Evolutionary conservation across 306 rosid genomes (phyloP), one percentile per base, ranked within the genome.

Genomic region (Cucurbita ficifolia): DNA sequence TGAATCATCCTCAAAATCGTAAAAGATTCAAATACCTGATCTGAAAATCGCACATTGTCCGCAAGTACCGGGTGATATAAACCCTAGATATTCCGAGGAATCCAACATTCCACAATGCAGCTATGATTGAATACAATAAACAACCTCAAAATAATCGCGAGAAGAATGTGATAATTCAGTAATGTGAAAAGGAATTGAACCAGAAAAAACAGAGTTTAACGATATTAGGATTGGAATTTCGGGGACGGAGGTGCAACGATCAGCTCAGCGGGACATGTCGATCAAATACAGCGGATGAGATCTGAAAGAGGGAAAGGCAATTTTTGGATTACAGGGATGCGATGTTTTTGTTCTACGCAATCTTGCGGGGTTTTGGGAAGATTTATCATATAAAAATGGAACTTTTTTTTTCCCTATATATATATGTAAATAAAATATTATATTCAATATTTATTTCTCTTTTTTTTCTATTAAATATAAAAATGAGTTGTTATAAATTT

Each of bases 281-380:
- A 58, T 17, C 63, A 61, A 61, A 36, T 36, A 22, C 46, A 14
- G 70, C 29, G 48, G 24, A 38, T 39, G 50, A 39, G 70, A 63
- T 63, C 70, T n/a, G 70, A 63, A n/a, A 63, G 70, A 63, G 70
- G 70, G 70, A 39, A 63, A 63, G 70, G 70, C 70, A 10, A 10
- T 18, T 38, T 62, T 38, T 39, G 16, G 29, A 16, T 38, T 38
- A 63, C 29, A 22, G 21, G 48, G 29, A 6, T 5, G 17, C 8
- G 16, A 38, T 35, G 68, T 60, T 60, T 60, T 60, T 35, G 68
- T 60, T 35, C 68, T 16, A 16, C 40, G 67, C 43, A 60, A 7
- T 16, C 6, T 60, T 7, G 45, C 39, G 49, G 70, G 70, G 70
- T 40, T 63, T 63, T 63, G 50, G 70, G 51, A 50, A 63, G 70